Conservation (phyloP, 768 basidiomycete species). For the Boletus fagicola region DNA sequence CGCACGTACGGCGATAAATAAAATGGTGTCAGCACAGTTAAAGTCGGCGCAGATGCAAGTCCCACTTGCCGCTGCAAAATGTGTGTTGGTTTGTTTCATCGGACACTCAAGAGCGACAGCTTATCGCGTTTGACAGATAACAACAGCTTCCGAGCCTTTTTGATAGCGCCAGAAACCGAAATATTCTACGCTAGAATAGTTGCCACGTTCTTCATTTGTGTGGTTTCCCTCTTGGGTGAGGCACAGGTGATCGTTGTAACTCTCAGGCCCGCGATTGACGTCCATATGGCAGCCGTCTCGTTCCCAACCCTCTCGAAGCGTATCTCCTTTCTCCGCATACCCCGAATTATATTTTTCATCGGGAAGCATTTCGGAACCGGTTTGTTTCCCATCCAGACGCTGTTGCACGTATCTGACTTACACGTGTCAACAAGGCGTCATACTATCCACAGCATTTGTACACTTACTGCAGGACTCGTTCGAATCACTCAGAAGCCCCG, state of each 20-base stretch:
- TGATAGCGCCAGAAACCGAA: constrained; percentile 2
- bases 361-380: constrained; percentile 87
- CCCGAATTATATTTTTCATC: constrained; percentile 72
- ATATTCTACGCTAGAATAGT: constrained; percentile 2
- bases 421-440: constrained; percentile 52
- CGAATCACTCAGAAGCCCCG: constrained; percentile 48
- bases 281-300: constrained; percentile 51
- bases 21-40: neutral
- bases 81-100: neutral
- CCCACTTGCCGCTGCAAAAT: neutral
- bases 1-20: neutral
- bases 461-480: constrained; percentile 81
- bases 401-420: neutral
- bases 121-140: neutral
- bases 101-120: neutral
- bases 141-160: neutral
- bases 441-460: constrained; percentile 78
- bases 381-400: constrained; percentile 15
- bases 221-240: constrained; percentile 64
- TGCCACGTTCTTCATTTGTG: constrained; percentile 46
- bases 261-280: neutral
- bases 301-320: constrained; percentile 67
- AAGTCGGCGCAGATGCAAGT: neutral
- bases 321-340: constrained; percentile 54
- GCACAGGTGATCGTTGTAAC: constrained; percentile 8